Conservation (phyloP, 2,329 filamentous ascomycete species). For the Alternaria arbusti region DNA sequence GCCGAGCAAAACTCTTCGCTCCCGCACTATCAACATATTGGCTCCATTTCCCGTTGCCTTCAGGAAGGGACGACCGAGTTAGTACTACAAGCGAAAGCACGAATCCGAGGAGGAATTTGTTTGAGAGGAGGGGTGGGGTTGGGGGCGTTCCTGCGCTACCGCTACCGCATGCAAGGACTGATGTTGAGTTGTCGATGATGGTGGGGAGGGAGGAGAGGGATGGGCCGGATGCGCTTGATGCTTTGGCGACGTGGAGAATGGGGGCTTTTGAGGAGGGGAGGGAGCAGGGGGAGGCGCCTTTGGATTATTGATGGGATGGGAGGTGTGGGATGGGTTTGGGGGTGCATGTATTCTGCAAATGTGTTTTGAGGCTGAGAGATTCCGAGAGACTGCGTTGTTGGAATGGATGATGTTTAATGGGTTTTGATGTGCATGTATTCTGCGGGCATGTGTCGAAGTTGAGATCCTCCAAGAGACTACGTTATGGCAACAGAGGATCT, state of each 20-base stretch:
- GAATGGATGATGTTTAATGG: neutral
- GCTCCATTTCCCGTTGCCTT: neutral
- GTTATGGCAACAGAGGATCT: neutral
- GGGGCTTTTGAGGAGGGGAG: neutral
- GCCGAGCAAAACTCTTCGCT: neutral
- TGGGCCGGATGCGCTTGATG: neutral
- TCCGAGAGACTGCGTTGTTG: neutral
- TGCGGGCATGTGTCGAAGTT: neutral
- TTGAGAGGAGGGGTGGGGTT: neutral
- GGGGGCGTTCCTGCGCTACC: neutral
- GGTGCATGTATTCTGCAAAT: neutral
- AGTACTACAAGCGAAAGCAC: neutral
- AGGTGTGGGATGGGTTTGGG: rapidly evolving
- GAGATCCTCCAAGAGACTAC: neutral
- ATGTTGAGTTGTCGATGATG: neutral
- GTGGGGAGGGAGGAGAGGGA: neutral
- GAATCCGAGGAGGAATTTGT: neutral
- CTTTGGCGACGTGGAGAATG: neutral
- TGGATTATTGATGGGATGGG: neutral
- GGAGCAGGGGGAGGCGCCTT: neutral
- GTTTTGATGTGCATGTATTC: neutral
- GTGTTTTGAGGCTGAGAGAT: neutral
- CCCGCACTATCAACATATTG: neutral
- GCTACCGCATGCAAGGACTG: neutral
- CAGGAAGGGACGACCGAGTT: neutral